These are phyloP conservation scores for Sanghuangporus sanghuang DNA, from an alignment of 1,284 basidiomycete species.

Conservation along the genomic window DNA sequence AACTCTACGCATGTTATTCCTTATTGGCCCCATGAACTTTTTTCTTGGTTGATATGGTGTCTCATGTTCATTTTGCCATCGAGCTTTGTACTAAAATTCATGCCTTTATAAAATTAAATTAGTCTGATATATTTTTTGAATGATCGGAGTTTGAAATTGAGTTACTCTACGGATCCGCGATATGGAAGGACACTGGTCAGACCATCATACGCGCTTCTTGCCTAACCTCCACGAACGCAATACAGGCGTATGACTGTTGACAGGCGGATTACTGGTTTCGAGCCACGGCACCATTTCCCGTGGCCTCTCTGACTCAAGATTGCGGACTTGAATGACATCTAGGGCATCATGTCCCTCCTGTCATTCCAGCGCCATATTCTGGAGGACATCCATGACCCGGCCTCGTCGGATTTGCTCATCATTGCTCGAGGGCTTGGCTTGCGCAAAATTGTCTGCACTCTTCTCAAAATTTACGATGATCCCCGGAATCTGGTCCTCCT, in stretches of 20 bases:
- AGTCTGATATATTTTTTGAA: neutral
- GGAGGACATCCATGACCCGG: conserved; percentile 68
- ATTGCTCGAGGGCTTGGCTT: conserved; percentile 86
- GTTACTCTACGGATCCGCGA: neutral
- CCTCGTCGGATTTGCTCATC: conserved; percentile 77
- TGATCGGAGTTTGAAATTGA: neutral
- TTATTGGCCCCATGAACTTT: conserved; percentile 13
- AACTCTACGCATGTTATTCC: conserved; percentile 1
- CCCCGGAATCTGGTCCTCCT: conserved; percentile 81
- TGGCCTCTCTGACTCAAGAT: neutral
- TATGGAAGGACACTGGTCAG: no score
- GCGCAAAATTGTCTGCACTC: conserved; percentile 75
- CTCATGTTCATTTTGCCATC: conserved; percentile 4
- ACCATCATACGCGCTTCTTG: no score
- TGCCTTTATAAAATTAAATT: neutral
- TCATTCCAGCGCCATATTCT: conserved; percentile 63
- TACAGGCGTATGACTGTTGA: neutral
- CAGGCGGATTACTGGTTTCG: no score
- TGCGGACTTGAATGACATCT: neutral
- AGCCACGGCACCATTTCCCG: no score
- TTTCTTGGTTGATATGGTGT: conserved; percentile 5
- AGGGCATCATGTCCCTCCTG: conserved; percentile 32
- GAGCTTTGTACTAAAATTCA: neutral
- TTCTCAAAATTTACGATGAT: conserved; percentile 91
- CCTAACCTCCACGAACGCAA: neutral